Conservation (phyloP, 1,139 yeast species). For the Kodamaea fungicola region DNA sequence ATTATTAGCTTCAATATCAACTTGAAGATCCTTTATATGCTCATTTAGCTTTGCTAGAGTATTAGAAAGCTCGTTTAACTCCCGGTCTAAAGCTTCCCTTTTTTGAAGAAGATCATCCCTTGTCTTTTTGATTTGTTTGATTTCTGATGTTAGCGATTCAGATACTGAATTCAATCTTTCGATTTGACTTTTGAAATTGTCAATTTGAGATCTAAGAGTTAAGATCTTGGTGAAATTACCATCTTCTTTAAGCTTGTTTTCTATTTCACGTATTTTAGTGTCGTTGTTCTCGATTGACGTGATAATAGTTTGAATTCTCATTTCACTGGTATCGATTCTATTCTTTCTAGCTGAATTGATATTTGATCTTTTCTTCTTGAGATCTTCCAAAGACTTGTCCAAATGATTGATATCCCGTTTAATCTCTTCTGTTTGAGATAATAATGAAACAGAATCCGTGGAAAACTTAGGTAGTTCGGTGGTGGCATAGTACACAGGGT, state of each 20-base stretch:
- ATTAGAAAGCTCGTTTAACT: not conserved
- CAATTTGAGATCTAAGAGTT: slow-evolving; percentile 27
- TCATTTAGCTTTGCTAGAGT: slow-evolving; percentile 1
- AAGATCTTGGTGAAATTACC: slow-evolving; percentile 33
- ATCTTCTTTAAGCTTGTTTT: slow-evolving; percentile 31
- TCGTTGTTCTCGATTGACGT: slow-evolving; percentile 15
- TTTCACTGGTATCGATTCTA: slow-evolving; percentile 6
- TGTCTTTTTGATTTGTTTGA: not conserved
- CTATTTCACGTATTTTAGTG: slow-evolving; percentile 18
- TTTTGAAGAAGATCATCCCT: not conserved
- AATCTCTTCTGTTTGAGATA: slow-evolving; percentile 3
- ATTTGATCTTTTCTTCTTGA: slow-evolving; percentile 15
- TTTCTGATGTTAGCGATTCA: slow-evolving; percentile 16
- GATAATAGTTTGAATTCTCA: slow-evolving; percentile 5
- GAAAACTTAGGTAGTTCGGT: slow-evolving; percentile 30
- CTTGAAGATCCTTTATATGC: slow-evolving; percentile 9
- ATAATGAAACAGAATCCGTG: slow-evolving; percentile 7
- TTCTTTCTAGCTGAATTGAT: slow-evolving; percentile 6
- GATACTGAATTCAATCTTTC: slow-evolving; percentile 25
- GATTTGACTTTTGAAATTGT: slow-evolving; percentile 26
- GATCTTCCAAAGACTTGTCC: slow-evolving; percentile 14
- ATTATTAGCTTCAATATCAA: slow-evolving; percentile 13
- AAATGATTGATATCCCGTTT: slow-evolving; percentile 14
- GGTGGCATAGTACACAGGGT: slow-evolving; percentile 50
- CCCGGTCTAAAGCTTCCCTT: not conserved